These are phyloP conservation scores for Galerina marginata DNA, from an alignment of 768 basidiomycete species.

Conservation along the genomic window DNA sequence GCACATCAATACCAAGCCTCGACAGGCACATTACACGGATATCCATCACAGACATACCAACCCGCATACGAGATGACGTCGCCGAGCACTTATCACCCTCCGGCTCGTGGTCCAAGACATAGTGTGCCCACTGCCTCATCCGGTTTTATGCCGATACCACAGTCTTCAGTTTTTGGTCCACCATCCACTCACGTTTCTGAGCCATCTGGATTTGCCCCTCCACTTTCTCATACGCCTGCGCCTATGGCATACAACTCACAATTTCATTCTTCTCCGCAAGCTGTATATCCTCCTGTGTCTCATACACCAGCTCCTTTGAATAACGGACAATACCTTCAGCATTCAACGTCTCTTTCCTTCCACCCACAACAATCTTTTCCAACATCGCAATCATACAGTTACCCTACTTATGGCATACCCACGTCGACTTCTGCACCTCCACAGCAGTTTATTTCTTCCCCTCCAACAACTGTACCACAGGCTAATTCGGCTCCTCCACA, in stretches of 20 bases:
- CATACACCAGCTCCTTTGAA: constrained; percentile 36
- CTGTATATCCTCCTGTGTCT: constrained; percentile 32
- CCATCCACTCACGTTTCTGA: constrained; percentile 42
- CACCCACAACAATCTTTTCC: constrained; percentile 46
- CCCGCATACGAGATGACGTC: constrained; percentile 40
- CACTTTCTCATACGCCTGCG: constrained; percentile 50
- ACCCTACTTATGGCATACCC: constrained; percentile 42
- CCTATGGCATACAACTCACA: constrained; percentile 41
- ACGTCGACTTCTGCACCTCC: constrained; percentile 39
- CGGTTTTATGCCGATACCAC: constrained; percentile 67
- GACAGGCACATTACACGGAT: constrained; percentile 33
- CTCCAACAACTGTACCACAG: constrained; percentile 28
- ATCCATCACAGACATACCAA: constrained; percentile 44
- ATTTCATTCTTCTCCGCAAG: constrained; percentile 34
- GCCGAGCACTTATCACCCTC: constrained; percentile 39
- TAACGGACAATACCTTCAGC: constrained; percentile 27
- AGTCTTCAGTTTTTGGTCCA: constrained; percentile 41
- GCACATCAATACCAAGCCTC: constrained; percentile 25
- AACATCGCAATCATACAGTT: constrained; percentile 35
- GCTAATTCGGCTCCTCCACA: constrained; percentile 39
- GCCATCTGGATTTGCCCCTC: constrained; percentile 39
- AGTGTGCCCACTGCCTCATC: constrained; percentile 71
- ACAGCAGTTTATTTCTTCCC: constrained; percentile 43
- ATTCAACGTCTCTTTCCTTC: constrained; percentile 38
- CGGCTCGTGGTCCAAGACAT: constrained; percentile 61